Evolutionary conservation across 2,329 filamentous ascomycete species (phyloP), one percentile per base, ranked within the genome.

Genomic region (Cryphonectria japonica): DNA sequence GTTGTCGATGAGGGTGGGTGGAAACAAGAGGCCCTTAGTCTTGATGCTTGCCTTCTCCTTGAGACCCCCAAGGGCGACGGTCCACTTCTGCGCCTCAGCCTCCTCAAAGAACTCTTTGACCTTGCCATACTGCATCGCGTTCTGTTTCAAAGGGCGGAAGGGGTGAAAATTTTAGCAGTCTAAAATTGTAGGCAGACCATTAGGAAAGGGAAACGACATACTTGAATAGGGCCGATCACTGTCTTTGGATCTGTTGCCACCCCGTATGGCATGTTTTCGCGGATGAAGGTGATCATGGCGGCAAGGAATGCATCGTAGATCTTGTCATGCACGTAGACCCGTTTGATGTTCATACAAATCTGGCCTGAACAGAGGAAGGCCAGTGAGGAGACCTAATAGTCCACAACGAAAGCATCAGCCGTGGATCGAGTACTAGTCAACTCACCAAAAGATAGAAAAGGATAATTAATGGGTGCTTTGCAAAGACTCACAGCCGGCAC

Each of bases 1-100:
- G 75, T 88, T 87, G 67, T 89, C 85, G 70, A 91, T 83, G 69
- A 91, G 86, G n/a, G 86, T 86, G 0, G 89, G 88, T 2, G 83
- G 78, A 69, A 90, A 80, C 73, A 87, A 87, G 78, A 86, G 90
- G 2, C 87, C 89, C 65, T 71, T 72, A 54, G 60, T 14, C 43
- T 69, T 62, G 52, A 19, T 63, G 9, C 6, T 84, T 76, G 80
- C 79, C 2, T 72, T 14, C 70, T 71, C 64, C 29, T 80, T 76
- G 16, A 78, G 76, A 65, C 85, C 85, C 19, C 83, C 85, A 29
- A 83, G 71, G 0, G 81, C 84, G 26, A 85, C 79, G n/a, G 82
- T 83, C 74, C 83, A 83, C 0, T 83, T 84, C 22, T 85, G 79
- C 32, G 84, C 80, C 26, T 83, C 79, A 66, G 85, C 83, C 54